Evolutionary conservation across 2,329 filamentous ascomycete species (phyloP).

Genomic region (Pseudogymnoascus sp.): DNA sequence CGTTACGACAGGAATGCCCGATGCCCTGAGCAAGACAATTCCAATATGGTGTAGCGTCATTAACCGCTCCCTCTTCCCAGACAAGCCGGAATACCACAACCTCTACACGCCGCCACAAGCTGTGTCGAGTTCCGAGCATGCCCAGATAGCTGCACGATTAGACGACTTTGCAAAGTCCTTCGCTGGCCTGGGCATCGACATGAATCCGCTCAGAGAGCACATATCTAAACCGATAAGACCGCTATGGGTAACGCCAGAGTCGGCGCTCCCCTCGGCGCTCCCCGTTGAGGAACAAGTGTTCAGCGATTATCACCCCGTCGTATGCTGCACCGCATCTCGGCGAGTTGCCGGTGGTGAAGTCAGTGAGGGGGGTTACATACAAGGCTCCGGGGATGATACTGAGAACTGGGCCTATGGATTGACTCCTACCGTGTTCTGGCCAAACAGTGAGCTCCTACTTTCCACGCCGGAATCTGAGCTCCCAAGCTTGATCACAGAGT

Average conservation of each 20-base stretch:
- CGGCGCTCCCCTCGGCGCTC: conserved; percentile 43
- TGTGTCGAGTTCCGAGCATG: conserved; percentile 66
- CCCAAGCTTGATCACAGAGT: conserved; percentile 39
- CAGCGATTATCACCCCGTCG: conserved; percentile 58
- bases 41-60: conserved; percentile 89
- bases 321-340: conserved; percentile 80
- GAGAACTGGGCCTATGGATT: conserved; percentile 86
- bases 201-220: conserved; percentile 48
- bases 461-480: conserved; percentile 57
- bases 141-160: conserved; percentile 58
- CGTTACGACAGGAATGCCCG: conserved; percentile 62
- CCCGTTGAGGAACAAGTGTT: conserved; percentile 38
- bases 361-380: conserved; percentile 71
- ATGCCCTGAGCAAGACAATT: conserved; percentile 87
- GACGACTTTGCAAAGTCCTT: conserved; percentile 48
- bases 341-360: conserved; percentile 61
- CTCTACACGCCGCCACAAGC: conserved; percentile 66
- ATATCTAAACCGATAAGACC: conserved; percentile 67
- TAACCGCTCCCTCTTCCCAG: conserved; percentile 70
- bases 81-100: conserved; percentile 33
- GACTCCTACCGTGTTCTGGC: conserved; percentile 75
- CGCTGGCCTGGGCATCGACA: conserved; percentile 46
- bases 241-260: conserved; percentile 71
- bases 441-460: conserved; percentile 52
- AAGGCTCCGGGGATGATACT: conserved; percentile 89